Evolutionary conservation across 2,329 filamentous ascomycete genomes (phyloP).

Genomic region (Pyrenochaeta sp.): DNA sequence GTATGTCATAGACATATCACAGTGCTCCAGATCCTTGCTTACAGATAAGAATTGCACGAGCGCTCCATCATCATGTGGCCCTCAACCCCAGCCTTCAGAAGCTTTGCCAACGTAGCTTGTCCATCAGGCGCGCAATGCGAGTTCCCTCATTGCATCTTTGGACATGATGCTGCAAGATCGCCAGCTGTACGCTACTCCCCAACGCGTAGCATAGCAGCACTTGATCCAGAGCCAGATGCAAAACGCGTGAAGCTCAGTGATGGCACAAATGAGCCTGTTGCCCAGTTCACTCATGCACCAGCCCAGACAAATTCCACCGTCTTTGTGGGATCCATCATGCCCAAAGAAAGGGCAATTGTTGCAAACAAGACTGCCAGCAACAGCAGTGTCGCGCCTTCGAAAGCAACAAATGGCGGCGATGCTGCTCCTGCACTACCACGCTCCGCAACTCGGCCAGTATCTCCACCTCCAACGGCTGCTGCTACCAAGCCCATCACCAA

Average conservation of each 20-base stretch:
- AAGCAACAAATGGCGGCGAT: conserved; percentile 11
- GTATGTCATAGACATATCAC: conserved; percentile 17
- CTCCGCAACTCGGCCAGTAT: conserved; percentile 40
- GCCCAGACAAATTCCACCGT: conserved; percentile 17
- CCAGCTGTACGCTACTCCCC: conserved; percentile 4
- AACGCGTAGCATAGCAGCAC: background rate
- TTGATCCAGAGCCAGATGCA: conserved; percentile 21
- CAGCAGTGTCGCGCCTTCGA: conserved; percentile 1
- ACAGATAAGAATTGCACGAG: conserved; percentile 11
- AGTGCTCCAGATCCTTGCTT: conserved; percentile 10
- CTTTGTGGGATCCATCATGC: conserved; percentile 36
- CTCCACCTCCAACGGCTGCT: conserved; percentile 38
- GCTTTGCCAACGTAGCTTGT: conserved; percentile 52
- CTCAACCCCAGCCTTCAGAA: conserved; percentile 32
- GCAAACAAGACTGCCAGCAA: background rate
- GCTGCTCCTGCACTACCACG: conserved; percentile 16
- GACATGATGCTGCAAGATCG: conserved; percentile 53
- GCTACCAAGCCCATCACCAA: conserved; percentile 18
- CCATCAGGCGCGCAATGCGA: conserved; percentile 60
- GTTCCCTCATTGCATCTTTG: conserved; percentile 67
- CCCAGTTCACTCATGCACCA: conserved; percentile 2
- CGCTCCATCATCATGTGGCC: conserved; percentile 39
- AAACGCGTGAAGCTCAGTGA: conserved; percentile 46
- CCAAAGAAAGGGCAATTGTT: conserved; percentile 18
- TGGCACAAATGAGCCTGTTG: conserved; percentile 11